These are phyloP conservation scores for Fusarium humuli DNA, from an alignment of 2,329 filamentous ascomycete genomes.

Conservation along the genomic window DNA sequence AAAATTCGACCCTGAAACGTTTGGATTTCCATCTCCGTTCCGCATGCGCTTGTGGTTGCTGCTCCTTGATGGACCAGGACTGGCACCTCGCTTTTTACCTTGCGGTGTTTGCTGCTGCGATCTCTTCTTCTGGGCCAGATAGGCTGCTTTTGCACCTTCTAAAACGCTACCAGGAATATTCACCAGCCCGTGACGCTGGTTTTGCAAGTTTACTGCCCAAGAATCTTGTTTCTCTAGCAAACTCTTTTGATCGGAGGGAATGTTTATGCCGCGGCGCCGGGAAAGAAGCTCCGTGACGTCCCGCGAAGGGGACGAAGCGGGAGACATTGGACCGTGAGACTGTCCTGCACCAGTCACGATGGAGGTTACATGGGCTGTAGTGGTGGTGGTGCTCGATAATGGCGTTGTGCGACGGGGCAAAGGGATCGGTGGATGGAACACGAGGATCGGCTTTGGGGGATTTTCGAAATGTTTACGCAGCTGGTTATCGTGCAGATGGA, in stretches of 20 bases:
- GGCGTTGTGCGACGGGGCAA: conserved; percentile 8
- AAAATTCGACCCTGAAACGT: not conserved
- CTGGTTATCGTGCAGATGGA: not conserved
- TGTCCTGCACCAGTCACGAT: conserved; percentile 30
- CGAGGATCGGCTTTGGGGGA: not conserved
- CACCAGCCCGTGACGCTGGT: conserved; percentile 39
- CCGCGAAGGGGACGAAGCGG: conserved; percentile 38
- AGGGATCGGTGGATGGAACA: not conserved
- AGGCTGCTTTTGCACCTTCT: conserved; percentile 46
- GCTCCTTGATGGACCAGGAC: not conserved
- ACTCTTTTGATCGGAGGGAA: conserved; percentile 55
- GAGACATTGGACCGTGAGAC: conserved; percentile 46
- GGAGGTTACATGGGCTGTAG: conserved; percentile 41
- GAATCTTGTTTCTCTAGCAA: conserved; percentile 52
- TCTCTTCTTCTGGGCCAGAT: conserved; percentile 22
- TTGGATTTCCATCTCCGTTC: conserved; percentile 11
- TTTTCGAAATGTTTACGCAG: not conserved
- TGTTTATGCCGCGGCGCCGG: conserved; percentile 46
- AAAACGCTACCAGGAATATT: conserved; percentile 54
- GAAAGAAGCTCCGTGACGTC: conserved; percentile 43
- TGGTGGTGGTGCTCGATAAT: conserved; percentile 8
- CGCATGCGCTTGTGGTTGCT: conserved; percentile 27
- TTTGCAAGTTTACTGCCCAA: conserved; percentile 51
- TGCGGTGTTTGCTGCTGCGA: conserved; percentile 3
- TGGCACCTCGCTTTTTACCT: conserved; percentile 19